Base-by-base conservation (phyloP, 352 stramenopile species). In the Stramenopiles sp. region DNA sequence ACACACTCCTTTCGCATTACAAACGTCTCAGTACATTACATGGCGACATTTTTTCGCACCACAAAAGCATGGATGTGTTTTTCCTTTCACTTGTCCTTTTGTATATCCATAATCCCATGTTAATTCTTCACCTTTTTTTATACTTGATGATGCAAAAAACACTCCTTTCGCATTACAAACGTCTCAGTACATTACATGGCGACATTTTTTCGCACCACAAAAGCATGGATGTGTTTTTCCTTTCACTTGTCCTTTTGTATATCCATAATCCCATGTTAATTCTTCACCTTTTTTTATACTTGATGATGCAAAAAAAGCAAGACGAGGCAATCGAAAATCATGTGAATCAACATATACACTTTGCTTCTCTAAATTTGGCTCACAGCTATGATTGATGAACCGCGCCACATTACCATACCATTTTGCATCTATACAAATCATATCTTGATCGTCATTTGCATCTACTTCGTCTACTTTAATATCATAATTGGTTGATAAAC, bases 201-300 rank as follows among this genome's bases (percentile, higher is more conserved):
- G 80, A 76, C 82, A 84, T 27, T 63, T 30, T 13, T 20, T 53
- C 13, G 81, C 81, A 0, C 82, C 82, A 73, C 82, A 84, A n/a
- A 80, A 43, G 43, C 82, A 84, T 53, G 1, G 31, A 1, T 82
- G 27, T 73, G 43, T 74, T n/a, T 82, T 83, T 29, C 82, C 82
- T 33, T 85, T 69, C 30, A 84, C 82, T 7, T 78, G 31, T 0
- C 81, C 81, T 30, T 79, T n/a, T 7, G 79, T 63, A 30, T 85
- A 85, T 0, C 82, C 82, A 78, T 85, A 85, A 77, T 85, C 82
- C 74, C 83, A 85, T 1, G 80, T 84, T 7, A 85, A 78, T 80
- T 85, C 82, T 69, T 76, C 74, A 20, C 43, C 63, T n/a, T 81
- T 77, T 23, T 32, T 31, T 30, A 85, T 85, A n/a, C 79, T 78